Base-by-base conservation (phyloP, 768 basidiomycete genomes). In the Daedaleopsis nitida region DNA sequence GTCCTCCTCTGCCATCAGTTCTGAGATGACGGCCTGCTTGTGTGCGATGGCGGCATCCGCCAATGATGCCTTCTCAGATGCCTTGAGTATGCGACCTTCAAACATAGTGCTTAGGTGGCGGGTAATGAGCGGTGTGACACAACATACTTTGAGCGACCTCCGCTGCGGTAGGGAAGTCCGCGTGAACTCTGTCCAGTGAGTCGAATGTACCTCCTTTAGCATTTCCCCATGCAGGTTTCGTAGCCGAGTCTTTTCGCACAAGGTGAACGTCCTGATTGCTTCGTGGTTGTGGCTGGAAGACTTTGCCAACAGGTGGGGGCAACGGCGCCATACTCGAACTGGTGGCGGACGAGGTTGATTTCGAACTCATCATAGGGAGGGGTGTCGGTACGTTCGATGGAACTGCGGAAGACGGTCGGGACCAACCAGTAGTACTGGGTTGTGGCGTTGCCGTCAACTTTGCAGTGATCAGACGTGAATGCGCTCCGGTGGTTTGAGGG, bases 101-200 rank as follows among this genome's bases (percentile, higher is more conserved):
- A 2, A 43, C 60, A 16, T 3, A 54, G 13, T 13, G 34, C 27
- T 19, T 7, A 17, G 39, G 44, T 27, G 19, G 21, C 49, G 24
- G 19, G 11, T 10, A 24, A 14, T 37, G 32, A 42, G 58, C 49
- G 21, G 48, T 48, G 49, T 14, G 23, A 49, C 55, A 56, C 56
- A 55, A 78, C 84, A 67, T 66, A 89, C 92, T 89, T 77, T 89
- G 88, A 8, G 92, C 92, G 47, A 94, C 94, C 78, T 99, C 97
- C 39, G 93, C 94, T 49, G 96, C 95, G 6, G 97, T 99, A 8
- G 97, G 97, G 71, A 99, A 99, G 65, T 98, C 96, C 58, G 77
- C 83, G 42, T 78, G 74, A 47, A 75, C 74, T 23, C 76, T 73
- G 47, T 86, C 83, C 3, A 76, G 58, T 48, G 76, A 59, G 56